These are phyloP conservation scores for Aristolochia contorta DNA, from an alignment of 164 flowering plant species.

Conservation along the genomic window DNA sequence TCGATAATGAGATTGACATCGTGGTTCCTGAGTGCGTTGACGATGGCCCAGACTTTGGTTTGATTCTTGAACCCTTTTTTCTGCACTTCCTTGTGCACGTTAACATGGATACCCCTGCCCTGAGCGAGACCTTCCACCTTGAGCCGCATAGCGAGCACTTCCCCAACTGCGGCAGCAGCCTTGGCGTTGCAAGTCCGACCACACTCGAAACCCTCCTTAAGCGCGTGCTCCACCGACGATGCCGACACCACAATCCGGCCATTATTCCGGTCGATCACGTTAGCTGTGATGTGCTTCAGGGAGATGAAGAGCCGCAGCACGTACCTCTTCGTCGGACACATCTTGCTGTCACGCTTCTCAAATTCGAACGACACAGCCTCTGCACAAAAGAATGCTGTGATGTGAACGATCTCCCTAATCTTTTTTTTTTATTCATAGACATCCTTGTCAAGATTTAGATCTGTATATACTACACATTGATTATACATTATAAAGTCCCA, in stretches of 20 bases:
- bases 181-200: slow-evolving; percentile 86
- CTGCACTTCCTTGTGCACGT: slow-evolving; percentile 69
- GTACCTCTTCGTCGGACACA: slow-evolving; percentile 44
- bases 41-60: slow-evolving; percentile 76
- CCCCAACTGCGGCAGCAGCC: slow-evolving; percentile 81
- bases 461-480: too few relatives aligned
- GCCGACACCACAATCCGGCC: slow-evolving; percentile 73
- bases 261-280: slow-evolving; percentile 77
- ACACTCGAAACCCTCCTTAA: slow-evolving; percentile 59
- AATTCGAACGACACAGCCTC: too few relatives aligned
- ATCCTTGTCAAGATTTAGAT: too few relatives aligned
- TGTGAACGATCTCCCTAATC: too few relatives aligned
- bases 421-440: too few relatives aligned
- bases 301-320: slow-evolving; percentile 72
- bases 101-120: slow-evolving; percentile 61
- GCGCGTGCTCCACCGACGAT: slow-evolving; percentile 79
- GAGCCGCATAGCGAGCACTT: slow-evolving; percentile 86
- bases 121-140: slow-evolving; percentile 81
- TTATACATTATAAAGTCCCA: too few relatives aligned
- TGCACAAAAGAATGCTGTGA: too few relatives aligned
- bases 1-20: slow-evolving; percentile 66
- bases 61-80: slow-evolving; percentile 65
- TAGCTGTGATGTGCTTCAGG: slow-evolving; percentile 87
- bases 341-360: background rate
- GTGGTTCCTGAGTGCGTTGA: slow-evolving; percentile 68